phyloP scores from a whole-genome alignment of 495 filamentous ascomycete species.

The Diplogelasinospora grovesii region DNA sequence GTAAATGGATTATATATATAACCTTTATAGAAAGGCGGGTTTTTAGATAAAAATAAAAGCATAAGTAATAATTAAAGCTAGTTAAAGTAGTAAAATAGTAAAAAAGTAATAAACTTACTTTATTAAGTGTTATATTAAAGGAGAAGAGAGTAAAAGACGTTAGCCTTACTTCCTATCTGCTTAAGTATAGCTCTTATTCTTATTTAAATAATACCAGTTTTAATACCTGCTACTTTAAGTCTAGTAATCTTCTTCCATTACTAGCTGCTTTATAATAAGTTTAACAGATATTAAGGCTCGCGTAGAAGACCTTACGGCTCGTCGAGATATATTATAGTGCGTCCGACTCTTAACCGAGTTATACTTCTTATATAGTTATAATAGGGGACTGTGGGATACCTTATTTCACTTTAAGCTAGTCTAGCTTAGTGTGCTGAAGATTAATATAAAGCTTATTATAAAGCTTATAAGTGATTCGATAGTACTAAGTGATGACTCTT shows the following conservation, averaged over 20 bases:
- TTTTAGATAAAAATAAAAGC: no score
- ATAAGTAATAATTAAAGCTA: no score
- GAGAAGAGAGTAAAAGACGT: no score
- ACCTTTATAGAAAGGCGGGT: no score
- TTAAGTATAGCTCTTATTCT: no score
- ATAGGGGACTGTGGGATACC: conserved; percentile 8
- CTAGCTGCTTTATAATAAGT: conserved; percentile 7
- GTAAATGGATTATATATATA: no score
- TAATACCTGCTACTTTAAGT: no score
- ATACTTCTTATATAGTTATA: conserved; percentile 8
- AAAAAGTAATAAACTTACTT: no score
- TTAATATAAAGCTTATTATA: conserved; percentile 9
- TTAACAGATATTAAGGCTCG: conserved; percentile 6
- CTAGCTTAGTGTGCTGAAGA: conserved; percentile 3
- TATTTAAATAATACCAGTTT: conserved; percentile 7
- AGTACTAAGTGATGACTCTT: conserved; percentile 8
- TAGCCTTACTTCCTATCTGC: no score
- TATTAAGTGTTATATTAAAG: no score
- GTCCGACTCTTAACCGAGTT: conserved; percentile 1
- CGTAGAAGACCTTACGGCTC: conserved; percentile 7
- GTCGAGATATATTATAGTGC: conserved; percentile 7
- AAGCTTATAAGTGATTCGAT: conserved; percentile 8
- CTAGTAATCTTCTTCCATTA: conserved; percentile 5
- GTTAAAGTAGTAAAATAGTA: no score
- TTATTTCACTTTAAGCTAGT: no score